Evolutionary conservation across 805 yeast genomes (phyloP).

Genomic region (Metschnikowia picachoensis): DNA sequence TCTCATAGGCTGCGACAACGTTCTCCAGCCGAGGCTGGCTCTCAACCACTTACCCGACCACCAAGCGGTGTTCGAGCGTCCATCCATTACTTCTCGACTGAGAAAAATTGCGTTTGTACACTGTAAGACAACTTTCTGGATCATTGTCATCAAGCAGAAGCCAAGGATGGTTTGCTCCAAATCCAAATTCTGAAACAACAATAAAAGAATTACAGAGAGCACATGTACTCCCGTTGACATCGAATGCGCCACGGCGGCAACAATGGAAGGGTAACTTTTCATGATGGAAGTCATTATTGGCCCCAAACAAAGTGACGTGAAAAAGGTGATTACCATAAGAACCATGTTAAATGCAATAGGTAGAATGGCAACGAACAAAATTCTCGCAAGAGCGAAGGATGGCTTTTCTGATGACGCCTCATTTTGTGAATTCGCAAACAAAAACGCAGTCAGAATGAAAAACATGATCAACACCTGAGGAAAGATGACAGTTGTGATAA

Average conservation of each 20-base stretch:
- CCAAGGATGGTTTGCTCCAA: constrained; percentile 59
- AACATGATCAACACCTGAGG: constrained; percentile 34
- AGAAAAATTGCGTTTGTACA: constrained; percentile 46
- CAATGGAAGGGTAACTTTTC: constrained; percentile 43
- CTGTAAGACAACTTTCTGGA: constrained; percentile 59
- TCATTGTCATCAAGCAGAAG: constrained; percentile 47
- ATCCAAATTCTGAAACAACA: constrained; percentile 67
- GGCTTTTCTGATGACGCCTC: constrained; percentile 35
- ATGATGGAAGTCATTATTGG: constrained; percentile 46
- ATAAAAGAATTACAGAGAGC: constrained; percentile 51
- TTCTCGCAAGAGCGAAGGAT: constrained; percentile 40
- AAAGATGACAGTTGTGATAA: constrained; percentile 38
- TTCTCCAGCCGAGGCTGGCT: constrained; percentile 58
- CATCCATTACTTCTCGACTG: constrained; percentile 60
- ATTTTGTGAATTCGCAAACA: constrained; percentile 53
- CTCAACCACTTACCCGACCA: constrained; percentile 69
- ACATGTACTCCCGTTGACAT: constrained; percentile 43
- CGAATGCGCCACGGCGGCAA: constrained; percentile 40
- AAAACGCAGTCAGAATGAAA: constrained; percentile 42
- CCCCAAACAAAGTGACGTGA: constrained; percentile 46
- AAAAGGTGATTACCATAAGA: constrained; percentile 38
- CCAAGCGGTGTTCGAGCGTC: constrained; percentile 55
- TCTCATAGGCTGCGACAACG: constrained; percentile 59
- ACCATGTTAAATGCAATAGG: constrained; percentile 46
- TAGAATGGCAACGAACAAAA: constrained; percentile 41